Conservation (phyloP, 2,329 filamentous ascomycete genomes). For the Fusarium secorum region DNA sequence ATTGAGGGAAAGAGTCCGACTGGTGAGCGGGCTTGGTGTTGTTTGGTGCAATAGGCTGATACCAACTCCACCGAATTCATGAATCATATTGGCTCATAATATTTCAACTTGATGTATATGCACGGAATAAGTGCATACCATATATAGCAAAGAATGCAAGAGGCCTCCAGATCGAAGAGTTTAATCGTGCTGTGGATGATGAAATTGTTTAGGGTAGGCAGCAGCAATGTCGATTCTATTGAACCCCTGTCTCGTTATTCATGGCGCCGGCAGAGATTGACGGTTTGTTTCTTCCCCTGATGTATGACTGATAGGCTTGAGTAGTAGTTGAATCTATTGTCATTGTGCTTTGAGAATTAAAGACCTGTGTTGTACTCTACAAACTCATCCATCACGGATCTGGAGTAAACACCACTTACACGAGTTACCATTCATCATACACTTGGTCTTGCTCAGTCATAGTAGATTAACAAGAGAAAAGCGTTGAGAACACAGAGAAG, state of each 20-base stretch:
- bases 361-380: not conserved
- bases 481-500: not conserved
- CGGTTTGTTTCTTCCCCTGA: not conserved
- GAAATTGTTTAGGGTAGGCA: not conserved
- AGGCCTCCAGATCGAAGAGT: not conserved
- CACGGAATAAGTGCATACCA: too few species aligned
- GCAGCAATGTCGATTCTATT: too few species aligned
- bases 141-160: not conserved
- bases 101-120: not conserved
- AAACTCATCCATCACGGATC: not conserved
- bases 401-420: not conserved
- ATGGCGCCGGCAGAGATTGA: not conserved
- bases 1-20: not conserved
- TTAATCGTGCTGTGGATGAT: not conserved
- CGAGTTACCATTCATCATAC: not conserved
- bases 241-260: too few species aligned
- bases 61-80: not conserved
- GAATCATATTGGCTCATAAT: not conserved
- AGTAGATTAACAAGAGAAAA: not conserved
- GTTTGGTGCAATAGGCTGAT: not conserved
- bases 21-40: not conserved
- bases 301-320: too few species aligned
- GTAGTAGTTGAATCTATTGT: not conserved
- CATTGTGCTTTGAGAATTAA: not conserved
- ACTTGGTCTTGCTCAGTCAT: not conserved